Base-by-base conservation (phyloP, 2,329 filamentous ascomycete genomes). In the Fusarium oxysporum region DNA sequence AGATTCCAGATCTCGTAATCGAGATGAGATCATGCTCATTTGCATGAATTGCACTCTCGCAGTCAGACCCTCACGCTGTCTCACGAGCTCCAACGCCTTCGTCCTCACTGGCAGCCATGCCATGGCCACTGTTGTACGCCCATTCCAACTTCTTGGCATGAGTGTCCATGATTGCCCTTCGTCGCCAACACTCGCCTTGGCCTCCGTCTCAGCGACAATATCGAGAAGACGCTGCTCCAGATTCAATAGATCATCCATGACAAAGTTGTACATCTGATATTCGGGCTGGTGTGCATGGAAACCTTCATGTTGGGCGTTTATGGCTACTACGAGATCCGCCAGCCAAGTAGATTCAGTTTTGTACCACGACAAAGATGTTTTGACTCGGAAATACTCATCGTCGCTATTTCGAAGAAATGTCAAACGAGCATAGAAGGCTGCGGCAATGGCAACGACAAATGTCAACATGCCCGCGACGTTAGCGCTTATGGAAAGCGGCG, bases 291-390 rank as follows among this genome's bases (percentile, higher is more conserved):
- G 66, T 11, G 62, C 51, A 30, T 74, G 66, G 19, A 76, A 75
- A 19, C 73, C 57, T 23, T 79, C 70, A 9, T 78, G 69, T 57
- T 78, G 75, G 4, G 73, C 70, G 21, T 77, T 74, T 51, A 79
- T 75, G 25, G 79, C 80, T 23, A 76, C 76, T 37, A 85, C 76
- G 1, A 86, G 81, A 58, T 85, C 82, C 6, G 81, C 76, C 19
- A 87, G 81, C 82, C 83, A 87, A 10, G 80, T 78, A 6, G 83
- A 84, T 76, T 86, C 85, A 1, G 84, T 86, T 74, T 86, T 87
- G 76, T 83, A 87, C 84, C 85, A 86, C 12, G 80, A 83, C 11
- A 86, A 78, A 8, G 82, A 83, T 5, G 83, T 81, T 68, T 87
- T 86, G 62, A 86, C 83, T 40, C 81, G 82, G 67, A 86, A 84